A percentile compares a stretch with the other conserved stretches of the same genome.
These are phyloP conservation scores for Myrica gale DNA, from an alignment of 306 rosid species.

Conservation along the genomic window DNA sequence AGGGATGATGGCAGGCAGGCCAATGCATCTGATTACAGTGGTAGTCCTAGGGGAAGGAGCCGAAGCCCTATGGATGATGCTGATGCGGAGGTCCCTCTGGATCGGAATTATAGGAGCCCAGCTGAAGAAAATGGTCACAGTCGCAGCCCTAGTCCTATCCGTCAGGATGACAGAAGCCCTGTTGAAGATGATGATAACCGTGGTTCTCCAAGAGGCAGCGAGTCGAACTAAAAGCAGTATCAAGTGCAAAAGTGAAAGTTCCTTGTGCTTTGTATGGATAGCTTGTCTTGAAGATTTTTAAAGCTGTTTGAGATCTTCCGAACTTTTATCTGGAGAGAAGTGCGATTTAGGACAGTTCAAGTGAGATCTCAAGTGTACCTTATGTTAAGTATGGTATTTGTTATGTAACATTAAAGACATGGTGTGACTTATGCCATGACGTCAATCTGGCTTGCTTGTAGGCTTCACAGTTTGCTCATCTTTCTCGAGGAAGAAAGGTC, in stretches of 20 bases:
- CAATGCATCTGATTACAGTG: slow-evolving; percentile 28
- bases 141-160: slow-evolving; percentile 45
- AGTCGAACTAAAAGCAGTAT: slow-evolving; percentile 11
- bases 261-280: slow-evolving; percentile 7
- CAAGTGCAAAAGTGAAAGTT: neutral
- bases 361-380: neutral
- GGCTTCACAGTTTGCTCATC: neutral
- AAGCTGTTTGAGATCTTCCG: neutral
- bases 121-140: slow-evolving; percentile 45
- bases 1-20: slow-evolving; percentile 30
- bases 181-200: slow-evolving; percentile 43
- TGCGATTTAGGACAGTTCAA: neutral
- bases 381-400: neutral
- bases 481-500: neutral
- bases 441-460: neutral
- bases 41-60: slow-evolving; percentile 46
- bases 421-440: neutral
- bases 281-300: neutral
- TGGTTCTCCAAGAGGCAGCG: slow-evolving; percentile 53
- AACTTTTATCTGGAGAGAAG: neutral
- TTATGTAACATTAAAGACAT: neutral
- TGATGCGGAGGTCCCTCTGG: slow-evolving; percentile 30
- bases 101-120: slow-evolving; percentile 28
- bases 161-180: slow-evolving; percentile 47
- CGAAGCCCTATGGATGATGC: slow-evolving; percentile 40